Base-by-base conservation (phyloP, 139 green algal species). In the Parachlorella kessleri region DNA sequence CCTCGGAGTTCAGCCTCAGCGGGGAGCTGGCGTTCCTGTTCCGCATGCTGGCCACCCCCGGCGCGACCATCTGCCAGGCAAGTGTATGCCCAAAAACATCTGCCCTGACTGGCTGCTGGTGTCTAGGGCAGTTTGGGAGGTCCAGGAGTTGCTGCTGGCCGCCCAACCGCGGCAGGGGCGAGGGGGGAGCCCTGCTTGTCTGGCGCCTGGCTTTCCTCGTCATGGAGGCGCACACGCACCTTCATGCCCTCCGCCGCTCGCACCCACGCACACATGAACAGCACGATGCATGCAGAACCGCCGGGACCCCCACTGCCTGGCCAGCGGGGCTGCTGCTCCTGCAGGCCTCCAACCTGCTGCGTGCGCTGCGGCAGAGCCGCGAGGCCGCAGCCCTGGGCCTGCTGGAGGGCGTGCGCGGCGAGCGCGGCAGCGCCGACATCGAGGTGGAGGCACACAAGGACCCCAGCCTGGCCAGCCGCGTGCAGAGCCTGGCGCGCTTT, bases 1-100 rank as follows among this genome's bases (percentile, higher is more conserved):
- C 89, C 18, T 53, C 72, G 28, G 96, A 99, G 84, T 98, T 98
- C 84, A 96, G 89, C 83, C 89, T 99, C 33, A 86, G 88, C 3
- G 93, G 87, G 68, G 96, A 99, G 88, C 80, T 97, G 40, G 71
- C 75, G 2, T 93, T 98, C 78, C 90, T 99, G 28, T 95, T 98
- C 73, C 85, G 92, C 63, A 98, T 98, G 95, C 88, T 99, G 80
- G 66, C 72, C 37, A 77, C 75, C 24, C 72, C 86, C 0, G 70
- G 83, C 10, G 88, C 88, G 38, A 78, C 69, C n/a, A 88, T 92
- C 9, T 98, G 93, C 88, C 91, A 94, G 85, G 85, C n/a, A n/a
- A n/a, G n/a, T n/a, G n/a, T n/a, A n/a, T n/a, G n/a, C n/a, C n/a
- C n/a, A n/a, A n/a, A n/a, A n/a, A n/a, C n/a, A n/a, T n/a, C n/a